A percentile compares a stretch with the other conserved stretches of the same genome.
Conservation (phyloP, 2,329 filamentous ascomycete genomes). For the Epichloe coenophiala region DNA sequence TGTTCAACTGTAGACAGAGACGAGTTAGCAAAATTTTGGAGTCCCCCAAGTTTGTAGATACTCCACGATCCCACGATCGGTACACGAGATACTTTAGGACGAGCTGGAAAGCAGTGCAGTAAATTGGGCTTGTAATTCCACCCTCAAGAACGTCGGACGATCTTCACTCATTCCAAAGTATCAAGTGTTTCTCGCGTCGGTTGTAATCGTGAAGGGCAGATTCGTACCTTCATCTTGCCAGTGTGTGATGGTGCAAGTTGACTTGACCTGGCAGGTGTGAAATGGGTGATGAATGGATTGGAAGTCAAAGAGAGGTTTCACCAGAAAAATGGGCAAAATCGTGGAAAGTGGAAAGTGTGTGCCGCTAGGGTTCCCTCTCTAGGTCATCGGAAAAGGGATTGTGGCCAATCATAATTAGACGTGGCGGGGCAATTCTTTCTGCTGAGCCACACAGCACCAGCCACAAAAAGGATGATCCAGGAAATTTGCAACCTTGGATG, state of each 20-base stretch:
- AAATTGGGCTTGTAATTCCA: not conserved
- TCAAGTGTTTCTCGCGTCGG: not conserved
- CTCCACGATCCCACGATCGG: not conserved
- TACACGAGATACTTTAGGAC: not conserved
- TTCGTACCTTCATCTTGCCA: slow-evolving; percentile 35
- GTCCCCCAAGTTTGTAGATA: not conserved
- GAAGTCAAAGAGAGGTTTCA: slow-evolving; percentile 4
- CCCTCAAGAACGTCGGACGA: not conserved
- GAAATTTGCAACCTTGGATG: not conserved
- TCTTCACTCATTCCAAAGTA: not conserved
- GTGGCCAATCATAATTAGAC: slow-evolving; percentile 19
- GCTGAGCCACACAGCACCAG: slow-evolving; percentile 1
- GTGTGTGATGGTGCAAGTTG: slow-evolving; percentile 31
- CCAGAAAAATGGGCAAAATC: slow-evolving; percentile 24
- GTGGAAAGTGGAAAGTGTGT: slow-evolving; percentile 24
- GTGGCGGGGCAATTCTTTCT: not conserved
- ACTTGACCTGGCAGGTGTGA: slow-evolving; percentile 27
- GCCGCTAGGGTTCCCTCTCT: slow-evolving; percentile 26
- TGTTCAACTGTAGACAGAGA: slow-evolving; percentile 40
- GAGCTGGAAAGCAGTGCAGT: not conserved
- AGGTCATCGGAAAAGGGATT: not conserved
- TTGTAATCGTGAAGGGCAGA: not conserved
- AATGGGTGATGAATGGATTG: slow-evolving; percentile 19
- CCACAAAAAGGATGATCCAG: not conserved
- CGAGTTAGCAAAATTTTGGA: slow-evolving; percentile 17